phyloP scores from a whole-genome alignment of 441 rosid genomes.

The Metrosideros polymorpha region DNA sequence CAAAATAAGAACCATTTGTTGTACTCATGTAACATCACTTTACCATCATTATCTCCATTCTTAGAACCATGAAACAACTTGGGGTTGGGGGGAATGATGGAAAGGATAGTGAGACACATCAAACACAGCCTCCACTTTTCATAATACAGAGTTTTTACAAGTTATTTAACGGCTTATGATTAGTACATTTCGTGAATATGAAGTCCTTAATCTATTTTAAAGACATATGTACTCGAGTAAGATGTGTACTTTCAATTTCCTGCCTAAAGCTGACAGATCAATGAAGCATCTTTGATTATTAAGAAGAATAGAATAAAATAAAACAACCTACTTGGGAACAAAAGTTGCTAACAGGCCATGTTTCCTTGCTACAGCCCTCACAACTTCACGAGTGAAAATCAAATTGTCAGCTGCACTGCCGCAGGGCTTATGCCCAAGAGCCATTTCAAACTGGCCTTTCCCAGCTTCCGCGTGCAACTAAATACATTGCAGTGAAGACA shows the following conservation, averaged over 20 bases:
- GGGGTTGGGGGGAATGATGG: neutral
- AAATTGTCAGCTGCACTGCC: slow-evolving; percentile 66
- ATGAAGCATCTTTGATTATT: neutral
- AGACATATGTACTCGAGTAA: neutral
- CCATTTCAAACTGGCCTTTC: slow-evolving; percentile 87
- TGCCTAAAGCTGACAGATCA: neutral
- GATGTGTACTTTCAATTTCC: neutral
- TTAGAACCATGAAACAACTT: neutral
- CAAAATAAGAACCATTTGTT: neutral
- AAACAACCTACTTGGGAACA: slow-evolving; percentile 70
- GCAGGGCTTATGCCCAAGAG: slow-evolving; percentile 51
- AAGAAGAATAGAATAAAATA: neutral
- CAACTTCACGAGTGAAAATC: slow-evolving; percentile 70
- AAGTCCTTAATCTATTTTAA: neutral
- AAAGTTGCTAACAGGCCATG: slow-evolving; percentile 82
- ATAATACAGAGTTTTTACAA: neutral
- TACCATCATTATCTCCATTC: neutral
- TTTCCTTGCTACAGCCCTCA: slow-evolving; percentile 73
- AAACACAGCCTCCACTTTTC: neutral
- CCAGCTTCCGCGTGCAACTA: slow-evolving; percentile 90
- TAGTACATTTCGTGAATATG: neutral
- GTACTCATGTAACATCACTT: neutral
- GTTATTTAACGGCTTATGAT: neutral
- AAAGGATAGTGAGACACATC: neutral
- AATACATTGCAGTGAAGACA: neutral